phyloP scores from a whole-genome alignment of 495 filamentous ascomycete species.

The Hypomontagnella submonticulosa region DNA sequence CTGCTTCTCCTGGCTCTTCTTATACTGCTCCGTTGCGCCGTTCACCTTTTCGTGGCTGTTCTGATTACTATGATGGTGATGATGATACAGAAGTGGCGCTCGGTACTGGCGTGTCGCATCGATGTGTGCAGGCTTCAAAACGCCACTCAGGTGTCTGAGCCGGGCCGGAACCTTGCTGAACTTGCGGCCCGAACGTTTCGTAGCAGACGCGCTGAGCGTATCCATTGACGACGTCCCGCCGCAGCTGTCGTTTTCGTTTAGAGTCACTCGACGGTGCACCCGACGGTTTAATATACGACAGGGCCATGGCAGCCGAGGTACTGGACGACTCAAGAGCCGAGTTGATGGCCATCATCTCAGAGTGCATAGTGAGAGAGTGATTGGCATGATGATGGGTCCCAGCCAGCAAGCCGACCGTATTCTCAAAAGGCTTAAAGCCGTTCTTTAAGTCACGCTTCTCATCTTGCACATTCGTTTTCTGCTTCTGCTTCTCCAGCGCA shows the following conservation, averaged over 20 bases:
- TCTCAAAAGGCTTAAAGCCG: constrained; percentile 7
- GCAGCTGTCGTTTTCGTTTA: constrained; percentile 7
- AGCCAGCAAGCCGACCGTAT: neutral
- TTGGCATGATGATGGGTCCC: neutral
- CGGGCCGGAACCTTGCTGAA: constrained; percentile 1
- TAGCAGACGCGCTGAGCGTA: constrained; percentile 7
- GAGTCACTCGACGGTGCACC: neutral
- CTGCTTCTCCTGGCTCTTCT: neutral
- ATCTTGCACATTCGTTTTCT: neutral
- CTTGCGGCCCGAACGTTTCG: neutral
- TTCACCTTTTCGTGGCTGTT: neutral
- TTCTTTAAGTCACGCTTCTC: neutral
- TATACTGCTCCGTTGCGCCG: neutral
- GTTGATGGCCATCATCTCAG: constrained; percentile 10
- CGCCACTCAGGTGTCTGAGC: neutral
- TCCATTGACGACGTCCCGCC: neutral
- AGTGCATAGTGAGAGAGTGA: constrained; percentile 6
- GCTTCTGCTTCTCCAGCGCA: constrained; percentile 1
- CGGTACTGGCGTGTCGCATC: neutral
- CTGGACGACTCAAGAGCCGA: constrained; percentile 1
- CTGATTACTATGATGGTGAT: neutral
- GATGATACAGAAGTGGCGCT: neutral
- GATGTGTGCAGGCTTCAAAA: constrained; percentile 6
- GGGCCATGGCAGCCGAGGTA: neutral
- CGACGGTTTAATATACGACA: constrained; percentile 9